These are phyloP conservation scores for Leishmania turanica DNA, from an alignment of 208 protist species.

Conservation along the genomic window DNA sequence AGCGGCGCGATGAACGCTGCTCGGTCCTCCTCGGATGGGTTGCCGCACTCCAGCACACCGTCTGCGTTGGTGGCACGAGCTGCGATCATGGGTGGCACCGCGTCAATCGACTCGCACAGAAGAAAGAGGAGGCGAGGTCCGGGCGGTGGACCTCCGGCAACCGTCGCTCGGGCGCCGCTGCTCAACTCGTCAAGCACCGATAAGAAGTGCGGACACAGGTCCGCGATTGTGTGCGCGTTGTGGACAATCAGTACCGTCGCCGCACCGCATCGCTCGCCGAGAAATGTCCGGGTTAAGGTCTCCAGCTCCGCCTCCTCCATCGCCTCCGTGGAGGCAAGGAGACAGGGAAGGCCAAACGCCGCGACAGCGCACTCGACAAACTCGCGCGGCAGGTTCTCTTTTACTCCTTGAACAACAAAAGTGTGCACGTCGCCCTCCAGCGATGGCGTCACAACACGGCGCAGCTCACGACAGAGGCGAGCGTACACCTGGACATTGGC, in stretches of 20 bases:
- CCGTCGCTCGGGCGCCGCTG: neutral
- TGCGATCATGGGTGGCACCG: constrained; percentile 63
- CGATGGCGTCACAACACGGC: constrained; percentile 18
- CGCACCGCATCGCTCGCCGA: constrained; percentile 16
- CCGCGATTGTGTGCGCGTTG: constrained; percentile 54
- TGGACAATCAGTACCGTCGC: constrained; percentile 55
- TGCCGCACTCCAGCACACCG: constrained; percentile 71
- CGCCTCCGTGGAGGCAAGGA: constrained; percentile 48
- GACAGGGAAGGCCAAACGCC: constrained; percentile 39
- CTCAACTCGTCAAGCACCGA: constrained; percentile 37
- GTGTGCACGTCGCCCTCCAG: constrained; percentile 22
- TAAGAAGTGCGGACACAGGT: constrained; percentile 47
- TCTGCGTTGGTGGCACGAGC: constrained; percentile 65
- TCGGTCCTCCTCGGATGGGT: constrained; percentile 73
- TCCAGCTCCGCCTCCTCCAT: constrained; percentile 45
- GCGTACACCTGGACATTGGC: constrained; percentile 10
- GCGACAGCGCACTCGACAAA: constrained; percentile 47
- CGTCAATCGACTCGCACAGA: constrained; percentile 74
- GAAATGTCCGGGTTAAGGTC: constrained; percentile 37
- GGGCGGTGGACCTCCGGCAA: neutral
- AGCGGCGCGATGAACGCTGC: constrained; percentile 27
- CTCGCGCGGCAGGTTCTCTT: constrained; percentile 63
- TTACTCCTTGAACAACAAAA: constrained; percentile 74
- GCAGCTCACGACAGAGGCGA: constrained; percentile 17
- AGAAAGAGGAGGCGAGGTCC: constrained; percentile 50